phyloP scores from a whole-genome alignment of 345 rosid genomes.

The Geranium rotundifolium region DNA sequence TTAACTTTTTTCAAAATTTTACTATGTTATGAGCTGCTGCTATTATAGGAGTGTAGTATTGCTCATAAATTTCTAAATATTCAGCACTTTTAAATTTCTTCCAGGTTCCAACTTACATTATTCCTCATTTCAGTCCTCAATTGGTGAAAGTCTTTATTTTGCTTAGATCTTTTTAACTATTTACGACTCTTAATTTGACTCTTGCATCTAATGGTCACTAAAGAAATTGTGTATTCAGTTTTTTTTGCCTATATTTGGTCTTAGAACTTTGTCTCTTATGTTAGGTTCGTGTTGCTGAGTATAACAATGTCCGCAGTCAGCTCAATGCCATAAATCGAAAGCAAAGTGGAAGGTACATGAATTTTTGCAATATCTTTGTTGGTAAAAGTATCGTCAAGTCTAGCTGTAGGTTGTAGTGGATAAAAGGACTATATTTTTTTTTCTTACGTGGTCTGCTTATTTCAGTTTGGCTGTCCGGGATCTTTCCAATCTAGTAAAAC shows the following conservation, averaged over 20 bases:
- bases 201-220: neutral
- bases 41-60: too few species aligned
- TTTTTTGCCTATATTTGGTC: conserved; percentile 1
- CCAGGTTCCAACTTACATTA: too few species aligned
- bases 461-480: conserved; percentile 99
- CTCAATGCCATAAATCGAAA: conserved; percentile 89
- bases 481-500: conserved; percentile 84
- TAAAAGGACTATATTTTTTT: neutral
- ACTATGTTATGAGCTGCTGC: too few species aligned
- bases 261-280: conserved; percentile 10
- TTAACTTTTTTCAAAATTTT: too few species aligned
- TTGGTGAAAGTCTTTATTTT: too few species aligned
- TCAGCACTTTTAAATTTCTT: too few species aligned
- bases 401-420: neutral
- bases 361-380: neutral
- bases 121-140: too few species aligned
- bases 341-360: conserved; percentile 85
- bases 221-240: neutral
- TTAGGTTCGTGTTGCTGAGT: conserved; percentile 93
- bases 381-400: neutral
- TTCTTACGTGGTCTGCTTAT: conserved; percentile 13
- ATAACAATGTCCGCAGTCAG: conserved; percentile 88
- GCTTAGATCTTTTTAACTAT: too few species aligned
- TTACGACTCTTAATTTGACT: neutral
- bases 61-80: too few species aligned